These are phyloP conservation scores for Sugiyamaella paludigena DNA, from an alignment of 1,139 yeast species.

Conservation along the genomic window DNA sequence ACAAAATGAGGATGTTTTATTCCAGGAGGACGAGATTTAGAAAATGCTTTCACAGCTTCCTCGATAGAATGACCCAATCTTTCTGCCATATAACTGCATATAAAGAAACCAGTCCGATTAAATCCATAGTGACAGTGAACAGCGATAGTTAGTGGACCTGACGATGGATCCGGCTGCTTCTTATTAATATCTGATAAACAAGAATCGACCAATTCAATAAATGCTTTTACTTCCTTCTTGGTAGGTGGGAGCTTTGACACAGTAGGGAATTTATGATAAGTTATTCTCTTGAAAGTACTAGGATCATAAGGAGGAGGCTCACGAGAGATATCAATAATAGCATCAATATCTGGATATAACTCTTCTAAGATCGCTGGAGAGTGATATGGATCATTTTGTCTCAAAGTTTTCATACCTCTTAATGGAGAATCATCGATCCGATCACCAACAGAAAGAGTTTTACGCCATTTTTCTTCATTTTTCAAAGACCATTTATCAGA, in stretches of 20 bases:
- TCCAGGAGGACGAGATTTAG: slow-evolving; percentile 62
- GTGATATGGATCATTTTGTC: slow-evolving; percentile 62
- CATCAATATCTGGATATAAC: slow-evolving; percentile 50
- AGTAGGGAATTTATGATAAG: slow-evolving; percentile 70
- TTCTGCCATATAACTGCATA: slow-evolving; percentile 68
- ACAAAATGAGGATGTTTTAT: slow-evolving; percentile 76
- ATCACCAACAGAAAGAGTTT: slow-evolving; percentile 48
- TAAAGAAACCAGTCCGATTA: slow-evolving; percentile 73
- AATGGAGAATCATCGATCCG: slow-evolving; percentile 47
- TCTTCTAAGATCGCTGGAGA: slow-evolving; percentile 57
- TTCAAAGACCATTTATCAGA: slow-evolving; percentile 78
- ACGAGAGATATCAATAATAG: slow-evolving; percentile 70
- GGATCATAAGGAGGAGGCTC: slow-evolving; percentile 78
- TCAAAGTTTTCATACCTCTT: slow-evolving; percentile 70
- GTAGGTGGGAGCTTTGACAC: slow-evolving; percentile 79
- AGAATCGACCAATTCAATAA: slow-evolving; percentile 53
- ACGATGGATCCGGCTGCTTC: slow-evolving; percentile 24
- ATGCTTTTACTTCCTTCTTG: slow-evolving; percentile 54
- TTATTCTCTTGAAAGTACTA: slow-evolving; percentile 48
- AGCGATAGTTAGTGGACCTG: slow-evolving; percentile 43
- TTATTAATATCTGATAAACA: slow-evolving; percentile 38
- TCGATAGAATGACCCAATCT: slow-evolving; percentile 56
- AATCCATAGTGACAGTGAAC: slow-evolving; percentile 85
- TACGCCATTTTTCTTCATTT: slow-evolving; percentile 70
- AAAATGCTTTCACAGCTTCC: slow-evolving; percentile 64